Base-by-base conservation (phyloP, 768 basidiomycete species). In the Boletus sp. region DNA sequence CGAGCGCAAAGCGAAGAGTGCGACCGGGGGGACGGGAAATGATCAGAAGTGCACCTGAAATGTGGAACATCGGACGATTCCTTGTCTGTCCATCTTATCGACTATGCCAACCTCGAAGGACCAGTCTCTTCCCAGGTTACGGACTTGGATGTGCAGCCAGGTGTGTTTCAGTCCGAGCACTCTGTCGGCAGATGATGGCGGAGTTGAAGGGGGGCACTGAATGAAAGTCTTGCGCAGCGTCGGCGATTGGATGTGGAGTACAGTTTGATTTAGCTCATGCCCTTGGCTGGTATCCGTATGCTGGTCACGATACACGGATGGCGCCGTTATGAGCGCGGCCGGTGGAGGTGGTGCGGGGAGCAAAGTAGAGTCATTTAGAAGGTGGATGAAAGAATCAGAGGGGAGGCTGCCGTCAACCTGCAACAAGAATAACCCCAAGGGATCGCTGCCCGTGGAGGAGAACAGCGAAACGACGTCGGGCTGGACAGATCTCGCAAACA, bases 171-270 rank as follows among this genome's bases (percentile, higher is more conserved):
- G 67, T 15, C 84, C 85, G 46, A 91, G 73, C 32, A 75, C 77
- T 54, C 55, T 46, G 63, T 51, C 45, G 20, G 29, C 60, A 24
- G 51, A 48, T 37, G 56, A 52, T 35, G 51, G 44, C 56, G 44
- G 66, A 29, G 46, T 61, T 61, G 58, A 58, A 20, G 79, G 75
- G 15, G 90, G 90, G 62, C 79, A 85, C 8, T 81, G 83, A 36
- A 92, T 80, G 64, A 79, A 92, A 0, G 90, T 88, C 50, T 76
- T 84, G 50, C 74, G 79, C 35, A 90, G 64, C 12, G 85, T 86
- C 28, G 90, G 90, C 5, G 89, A 90, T 64, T 92, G 90, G 47
- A 92, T 78, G 59, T 92, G 90, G 14, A 92, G 78, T 1, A 90
- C 88, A 1, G 83, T 86, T 67, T 90, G 87, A 56, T 77, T 74